Evolutionary conservation across 164 flowering plant genomes (phyloP), one percentile per base, ranked within the genome.

Genomic region (Nelumbo lutea): DNA sequence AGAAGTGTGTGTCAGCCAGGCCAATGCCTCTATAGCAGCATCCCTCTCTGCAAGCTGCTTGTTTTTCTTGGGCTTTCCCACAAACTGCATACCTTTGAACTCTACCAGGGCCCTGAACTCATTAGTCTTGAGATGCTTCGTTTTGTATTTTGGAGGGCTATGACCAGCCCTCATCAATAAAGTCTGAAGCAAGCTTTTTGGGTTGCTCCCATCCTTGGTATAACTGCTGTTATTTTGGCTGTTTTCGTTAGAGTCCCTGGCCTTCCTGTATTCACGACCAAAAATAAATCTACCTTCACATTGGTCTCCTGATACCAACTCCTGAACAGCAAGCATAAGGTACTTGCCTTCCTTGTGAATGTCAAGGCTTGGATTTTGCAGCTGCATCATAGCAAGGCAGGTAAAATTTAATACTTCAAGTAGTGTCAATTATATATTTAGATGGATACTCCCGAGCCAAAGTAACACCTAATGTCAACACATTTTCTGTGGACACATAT

Each of bases 41-140:
- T 92, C 97, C 72, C 86, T 87, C 80, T 95, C 99, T 2, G 99
- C 96, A 44, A 95, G 89, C 66, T 85, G 88, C 79, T 95, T 95
- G 80, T 86, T 95, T 77, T 70, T 89, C 84, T 89, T 86, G 44
- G 98, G 97, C 71, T 95, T 95, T 39, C 97, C 97, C 1, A 95
- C 97, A 79, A 95, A 95, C 74, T 95, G 99, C 97, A 92, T 92
- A 3, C 96, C 99, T 79, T 92, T 95, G 79, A 95, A 90, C 79
- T 95, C 99, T 43, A 87, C 93, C 70, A 95, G 77, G 46, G 93
- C 96, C 75, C 97, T 80, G 70, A 90, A 95, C 69, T 95, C 99
- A 71, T 95, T 95, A 27, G 97, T 88, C 80, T 88, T 92, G 11
- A 92, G 90, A 77, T 95, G 99, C 78, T 92, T 95, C 13, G 88